Evolutionary conservation across 208 protist genomes (phyloP).

Genomic region (Trypanosoma rangeli): DNA sequence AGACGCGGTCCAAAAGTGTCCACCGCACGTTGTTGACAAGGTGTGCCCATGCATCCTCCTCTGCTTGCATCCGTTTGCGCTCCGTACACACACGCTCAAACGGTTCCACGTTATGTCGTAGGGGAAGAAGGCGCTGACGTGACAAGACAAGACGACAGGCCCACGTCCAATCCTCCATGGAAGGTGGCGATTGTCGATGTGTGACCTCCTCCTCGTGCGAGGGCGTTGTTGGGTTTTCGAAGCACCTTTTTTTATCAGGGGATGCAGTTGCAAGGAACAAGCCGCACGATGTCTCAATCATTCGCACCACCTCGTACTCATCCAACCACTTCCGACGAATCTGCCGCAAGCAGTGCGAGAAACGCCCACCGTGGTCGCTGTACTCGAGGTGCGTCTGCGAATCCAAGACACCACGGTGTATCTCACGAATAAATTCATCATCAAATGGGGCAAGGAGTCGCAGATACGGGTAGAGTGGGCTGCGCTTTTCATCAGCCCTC

Average conservation of each 20-base stretch:
- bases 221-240: no score
- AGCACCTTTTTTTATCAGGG: not conserved
- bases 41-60: slow-evolving; percentile 34
- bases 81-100: slow-evolving; percentile 25
- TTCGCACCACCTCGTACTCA: slow-evolving; percentile 21
- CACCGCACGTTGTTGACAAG: slow-evolving; percentile 35
- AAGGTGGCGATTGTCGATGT: slow-evolving; percentile 29
- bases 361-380: slow-evolving; percentile 52
- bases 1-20: slow-evolving; percentile 32
- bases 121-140: slow-evolving; percentile 45
- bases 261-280: not conserved
- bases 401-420: slow-evolving; percentile 63
- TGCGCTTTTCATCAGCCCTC: slow-evolving; percentile 36
- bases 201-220: not conserved
- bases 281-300: not conserved
- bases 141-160: slow-evolving; percentile 63
- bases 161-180: slow-evolving; percentile 55
- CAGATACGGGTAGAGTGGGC: slow-evolving; percentile 53
- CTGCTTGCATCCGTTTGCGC: slow-evolving; percentile 18
- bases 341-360: slow-evolving; percentile 47
- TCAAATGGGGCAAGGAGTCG: slow-evolving; percentile 45
- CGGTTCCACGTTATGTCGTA: slow-evolving; percentile 16
- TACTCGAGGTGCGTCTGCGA: slow-evolving; percentile 58
- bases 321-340: slow-evolving; percentile 51
- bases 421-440: slow-evolving; percentile 54